phyloP scores from a whole-genome alignment of 805 yeast species.

The Vanderwaltozyma polyspora region DNA sequence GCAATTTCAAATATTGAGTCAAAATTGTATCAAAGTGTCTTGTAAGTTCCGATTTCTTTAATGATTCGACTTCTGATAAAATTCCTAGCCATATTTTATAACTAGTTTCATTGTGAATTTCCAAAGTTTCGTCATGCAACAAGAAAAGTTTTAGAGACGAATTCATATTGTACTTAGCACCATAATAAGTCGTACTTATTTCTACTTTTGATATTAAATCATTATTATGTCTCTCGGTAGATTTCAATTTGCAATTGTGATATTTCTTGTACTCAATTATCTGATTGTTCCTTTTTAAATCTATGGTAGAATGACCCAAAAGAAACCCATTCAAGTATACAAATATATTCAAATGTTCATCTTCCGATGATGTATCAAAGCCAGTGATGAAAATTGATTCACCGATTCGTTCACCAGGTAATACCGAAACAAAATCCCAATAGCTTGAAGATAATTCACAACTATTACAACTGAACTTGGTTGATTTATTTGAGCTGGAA shows the following conservation, averaged over 20 bases:
- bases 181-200: conserved; percentile 53
- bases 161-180: conserved; percentile 54
- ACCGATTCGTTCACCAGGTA: conserved; percentile 59
- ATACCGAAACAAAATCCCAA: conserved; percentile 69
- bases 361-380: conserved; percentile 35
- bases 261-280: conserved; percentile 39
- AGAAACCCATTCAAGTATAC: conserved; percentile 54
- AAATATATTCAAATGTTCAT: conserved; percentile 44
- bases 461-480: conserved; percentile 41
- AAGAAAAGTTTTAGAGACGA: no score
- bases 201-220: conserved; percentile 39
- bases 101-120: no score
- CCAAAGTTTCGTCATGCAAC: no score
- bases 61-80: conserved; percentile 36
- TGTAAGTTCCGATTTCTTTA: background rate
- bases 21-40: conserved; percentile 1
- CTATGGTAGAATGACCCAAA: conserved; percentile 47
- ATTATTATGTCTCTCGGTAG: conserved; percentile 29
- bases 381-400: conserved; percentile 60
- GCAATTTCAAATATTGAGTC: conserved; percentile 9
- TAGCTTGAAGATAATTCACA: conserved; percentile 11
- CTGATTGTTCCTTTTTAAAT: conserved; percentile 36
- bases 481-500: conserved; percentile 41
- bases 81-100: no score
- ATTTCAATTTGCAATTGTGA: conserved; percentile 34